Evolutionary conservation across 257 asterid species (phyloP).

Genomic region (Jacaranda copaia): DNA sequence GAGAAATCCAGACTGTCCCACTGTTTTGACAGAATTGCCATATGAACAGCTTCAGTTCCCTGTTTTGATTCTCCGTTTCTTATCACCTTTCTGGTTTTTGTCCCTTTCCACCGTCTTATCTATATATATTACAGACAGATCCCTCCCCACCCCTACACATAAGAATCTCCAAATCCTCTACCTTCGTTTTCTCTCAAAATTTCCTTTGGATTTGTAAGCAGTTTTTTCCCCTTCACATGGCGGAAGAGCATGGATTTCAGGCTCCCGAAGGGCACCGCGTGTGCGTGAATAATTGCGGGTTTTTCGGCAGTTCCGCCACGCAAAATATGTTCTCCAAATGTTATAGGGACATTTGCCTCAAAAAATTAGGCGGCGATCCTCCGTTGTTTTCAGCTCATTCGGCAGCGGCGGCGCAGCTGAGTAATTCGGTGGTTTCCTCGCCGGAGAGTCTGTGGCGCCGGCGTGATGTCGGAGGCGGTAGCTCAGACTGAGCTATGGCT

Average conservation of each 20-base stretch:
- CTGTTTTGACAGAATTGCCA: no score
- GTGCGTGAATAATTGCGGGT: conserved; percentile 86
- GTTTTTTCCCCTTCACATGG: conserved; percentile 48
- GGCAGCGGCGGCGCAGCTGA: conserved; percentile 15
- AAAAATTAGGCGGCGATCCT: conserved; percentile 40
- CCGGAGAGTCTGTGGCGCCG: conserved; percentile 32
- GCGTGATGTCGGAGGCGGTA: conserved; percentile 12
- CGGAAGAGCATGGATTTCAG: conserved; percentile 86
- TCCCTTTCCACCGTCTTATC: conserved; percentile 56
- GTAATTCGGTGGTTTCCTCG: background rate
- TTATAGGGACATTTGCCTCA: conserved; percentile 56
- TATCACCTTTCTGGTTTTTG: conserved; percentile 1
- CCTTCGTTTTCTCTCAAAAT: background rate
- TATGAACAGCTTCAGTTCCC: no score
- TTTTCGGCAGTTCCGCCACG: conserved; percentile 85
- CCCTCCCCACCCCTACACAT: conserved; percentile 23
- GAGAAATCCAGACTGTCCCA: no score
- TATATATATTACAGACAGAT: conserved; percentile 30
- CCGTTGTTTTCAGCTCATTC: conserved; percentile 31
- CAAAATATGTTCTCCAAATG: conserved; percentile 85
- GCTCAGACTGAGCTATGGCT: conserved; percentile 44
- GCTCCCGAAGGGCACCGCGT: conserved; percentile 78
- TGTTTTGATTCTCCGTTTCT: no score
- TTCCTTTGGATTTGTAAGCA: background rate
- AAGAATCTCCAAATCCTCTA: conserved; percentile 14